These are phyloP conservation scores for Fomes fomentarius DNA, from an alignment of 1,284 basidiomycete genomes.

Conservation along the genomic window DNA sequence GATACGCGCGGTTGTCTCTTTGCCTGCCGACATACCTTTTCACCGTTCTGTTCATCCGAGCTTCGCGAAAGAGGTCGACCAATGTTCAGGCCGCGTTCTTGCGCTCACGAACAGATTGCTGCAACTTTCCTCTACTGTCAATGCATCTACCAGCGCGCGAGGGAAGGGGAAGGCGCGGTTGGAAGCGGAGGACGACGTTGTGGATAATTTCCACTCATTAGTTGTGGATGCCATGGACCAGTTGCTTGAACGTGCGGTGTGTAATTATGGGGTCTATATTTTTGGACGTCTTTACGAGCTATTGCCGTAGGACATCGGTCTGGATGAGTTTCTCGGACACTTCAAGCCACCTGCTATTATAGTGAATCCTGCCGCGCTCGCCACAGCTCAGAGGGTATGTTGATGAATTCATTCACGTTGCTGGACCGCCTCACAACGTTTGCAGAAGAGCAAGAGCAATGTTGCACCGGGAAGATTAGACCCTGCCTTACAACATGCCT, in stretches of 20 bases:
- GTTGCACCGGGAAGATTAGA: slow-evolving; percentile 48
- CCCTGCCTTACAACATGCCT: slow-evolving; percentile 68
- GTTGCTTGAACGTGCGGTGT: slow-evolving; percentile 82
- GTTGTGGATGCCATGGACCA: slow-evolving; percentile 86
- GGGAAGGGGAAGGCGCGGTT: slow-evolving; percentile 55
- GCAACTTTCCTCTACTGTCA: slow-evolving; percentile 48
- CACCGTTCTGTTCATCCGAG: slow-evolving; percentile 82
- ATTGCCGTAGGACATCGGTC: slow-evolving; percentile 67
- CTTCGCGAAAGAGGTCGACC: slow-evolving; percentile 70
- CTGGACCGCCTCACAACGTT: too few relatives aligned
- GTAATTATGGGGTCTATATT: not conserved
- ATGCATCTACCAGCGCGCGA: slow-evolving; percentile 36
- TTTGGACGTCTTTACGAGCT: not conserved
- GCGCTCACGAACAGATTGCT: slow-evolving; percentile 68
- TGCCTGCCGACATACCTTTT: slow-evolving; percentile 78
- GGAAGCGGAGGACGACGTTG: slow-evolving; percentile 75
- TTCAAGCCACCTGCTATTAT: slow-evolving; percentile 67
- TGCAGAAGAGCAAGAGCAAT: slow-evolving; percentile 35
- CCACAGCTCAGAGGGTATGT: slow-evolving; percentile 34
- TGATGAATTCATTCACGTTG: not conserved
- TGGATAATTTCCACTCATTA: slow-evolving; percentile 78
- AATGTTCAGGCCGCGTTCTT: slow-evolving; percentile 62
- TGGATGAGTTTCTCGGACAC: slow-evolving; percentile 81
- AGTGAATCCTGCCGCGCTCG: slow-evolving; percentile 44
- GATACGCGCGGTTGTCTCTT: slow-evolving; percentile 57